phyloP scores from a whole-genome alignment of 306 rosid genomes.

The peach (Prunus persica) region Prunus_persica_NCBIv2 NC_034010.1:21627001-21627500 shows the following conservation, averaged over 20 bases:
- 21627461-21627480: background rate
- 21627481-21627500: background rate
- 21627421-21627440: conserved; percentile 27
- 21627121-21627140: too few relatives aligned
- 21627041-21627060: background rate
- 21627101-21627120: too few relatives aligned
- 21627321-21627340: conserved; percentile 11
- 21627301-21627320: background rate
- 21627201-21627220: background rate
- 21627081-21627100: too few relatives aligned
- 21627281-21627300: background rate
- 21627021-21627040: background rate
- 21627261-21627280: background rate
- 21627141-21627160: too few relatives aligned
- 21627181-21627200: too few relatives aligned
- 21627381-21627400: conserved; percentile 35
- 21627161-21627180: too few relatives aligned
- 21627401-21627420: conserved; percentile 27
- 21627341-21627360: conserved; percentile 16
- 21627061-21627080: too few relatives aligned
- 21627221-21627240: background rate
- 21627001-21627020: background rate
- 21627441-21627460: background rate
- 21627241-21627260: background rate
- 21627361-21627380: conserved; percentile 33